phyloP scores from a whole-genome alignment of 345 rosid genomes.

The Abelmoschus esculentus region DNA sequence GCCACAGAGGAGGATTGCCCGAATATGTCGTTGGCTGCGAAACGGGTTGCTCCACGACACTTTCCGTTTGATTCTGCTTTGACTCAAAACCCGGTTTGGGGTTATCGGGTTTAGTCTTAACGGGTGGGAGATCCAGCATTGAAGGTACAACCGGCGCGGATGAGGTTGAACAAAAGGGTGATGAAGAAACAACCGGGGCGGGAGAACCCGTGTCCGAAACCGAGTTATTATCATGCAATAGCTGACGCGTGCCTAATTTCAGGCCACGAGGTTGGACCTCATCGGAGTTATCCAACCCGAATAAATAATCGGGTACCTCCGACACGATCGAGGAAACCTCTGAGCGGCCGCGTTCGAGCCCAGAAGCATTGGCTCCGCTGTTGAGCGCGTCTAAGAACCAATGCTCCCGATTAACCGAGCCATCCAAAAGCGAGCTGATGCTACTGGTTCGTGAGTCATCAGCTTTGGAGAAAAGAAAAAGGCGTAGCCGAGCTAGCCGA shows the following conservation, averaged over 20 bases:
- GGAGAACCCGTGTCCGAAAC: conserved; percentile 90
- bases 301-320: conserved; percentile 82
- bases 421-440: conserved; percentile 79
- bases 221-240: conserved; percentile 45
- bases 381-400: conserved; percentile 94
- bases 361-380: conserved; percentile 31
- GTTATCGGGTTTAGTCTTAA: conserved; percentile 54
- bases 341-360: conserved; percentile 70
- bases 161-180: conserved; percentile 63
- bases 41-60: conserved; percentile 26
- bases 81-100: conserved; percentile 25
- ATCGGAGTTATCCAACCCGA: conserved; percentile 74
- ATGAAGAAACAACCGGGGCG: conserved; percentile 58
- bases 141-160: conserved; percentile 43
- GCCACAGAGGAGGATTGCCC: conserved; percentile 49
- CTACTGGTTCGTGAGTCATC: conserved; percentile 65
- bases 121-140: conserved; percentile 67
- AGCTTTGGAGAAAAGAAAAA: conserved; percentile 57
- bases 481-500: conserved; percentile 70
- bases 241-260: conserved; percentile 33
- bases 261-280: conserved; percentile 51
- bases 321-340: conserved; percentile 84
- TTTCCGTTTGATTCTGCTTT: conserved; percentile 19
- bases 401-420: conserved; percentile 71
- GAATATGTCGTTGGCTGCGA: conserved; percentile 36